phyloP scores from a whole-genome alignment of 257 asterid genomes.

The Capsicum pubescens region DNA sequence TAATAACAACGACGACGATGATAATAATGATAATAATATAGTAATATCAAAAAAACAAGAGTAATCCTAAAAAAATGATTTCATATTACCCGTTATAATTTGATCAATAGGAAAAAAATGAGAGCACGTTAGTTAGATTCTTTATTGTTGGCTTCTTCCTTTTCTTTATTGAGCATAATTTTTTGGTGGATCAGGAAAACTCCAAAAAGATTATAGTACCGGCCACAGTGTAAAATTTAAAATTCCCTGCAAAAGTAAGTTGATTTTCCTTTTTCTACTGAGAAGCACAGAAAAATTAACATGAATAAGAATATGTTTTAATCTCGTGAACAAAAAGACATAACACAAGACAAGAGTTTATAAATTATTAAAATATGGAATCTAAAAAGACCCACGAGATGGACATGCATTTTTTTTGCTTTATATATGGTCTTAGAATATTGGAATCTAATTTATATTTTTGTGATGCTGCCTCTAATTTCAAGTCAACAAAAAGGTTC shows the following conservation, averaged over 20 bases:
- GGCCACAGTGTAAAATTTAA: neutral
- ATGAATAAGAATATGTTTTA: neutral
- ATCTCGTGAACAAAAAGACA: neutral
- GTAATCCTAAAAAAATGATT: neutral
- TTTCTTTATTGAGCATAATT: neutral
- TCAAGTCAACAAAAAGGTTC: slow-evolving; percentile 38
- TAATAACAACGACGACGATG: too few species aligned
- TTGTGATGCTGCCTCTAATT: slow-evolving; percentile 44
- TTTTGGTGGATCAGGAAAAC: neutral
- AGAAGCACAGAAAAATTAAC: neutral
- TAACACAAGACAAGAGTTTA: neutral
- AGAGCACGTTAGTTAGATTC: neutral
- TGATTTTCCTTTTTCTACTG: neutral
- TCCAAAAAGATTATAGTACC: neutral
- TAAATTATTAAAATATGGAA: slow-evolving; percentile 18
- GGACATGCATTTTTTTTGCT: slow-evolving; percentile 26
- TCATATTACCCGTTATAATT: neutral
- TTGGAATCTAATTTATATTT: slow-evolving; percentile 28
- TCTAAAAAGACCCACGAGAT: slow-evolving; percentile 27
- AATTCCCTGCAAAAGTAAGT: neutral
- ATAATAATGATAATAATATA: neutral
- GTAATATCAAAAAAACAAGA: neutral
- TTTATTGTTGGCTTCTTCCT: neutral
- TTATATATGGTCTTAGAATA: slow-evolving; percentile 30
- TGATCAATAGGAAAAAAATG: neutral